Evolutionary conservation across 176 grass and related monocot genomes (phyloP).

Genomic region (Hsuehochloa calcarea): DNA sequence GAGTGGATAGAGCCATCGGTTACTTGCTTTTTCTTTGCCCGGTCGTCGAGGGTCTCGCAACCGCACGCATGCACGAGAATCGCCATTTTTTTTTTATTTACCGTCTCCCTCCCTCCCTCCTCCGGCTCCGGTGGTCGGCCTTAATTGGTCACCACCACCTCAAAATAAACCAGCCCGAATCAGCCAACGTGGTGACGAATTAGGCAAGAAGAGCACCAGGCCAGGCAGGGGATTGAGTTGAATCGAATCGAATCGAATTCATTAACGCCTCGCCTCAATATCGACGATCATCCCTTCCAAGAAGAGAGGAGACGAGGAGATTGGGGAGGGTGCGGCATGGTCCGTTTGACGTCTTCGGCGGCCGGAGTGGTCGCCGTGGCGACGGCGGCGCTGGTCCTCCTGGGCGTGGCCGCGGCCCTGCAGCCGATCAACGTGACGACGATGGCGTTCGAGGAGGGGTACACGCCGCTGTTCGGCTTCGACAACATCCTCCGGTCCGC

Average conservation of each 20-base stretch:
- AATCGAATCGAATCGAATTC: too few relatives aligned
- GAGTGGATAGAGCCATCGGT: not conserved
- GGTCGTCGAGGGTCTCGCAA: not conserved
- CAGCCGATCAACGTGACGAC: conserved; percentile 50
- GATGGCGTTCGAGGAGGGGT: conserved; percentile 59
- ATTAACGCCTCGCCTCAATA: too few relatives aligned
- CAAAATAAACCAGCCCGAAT: too few relatives aligned
- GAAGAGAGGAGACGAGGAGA: not conserved
- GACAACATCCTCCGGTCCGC: conserved; percentile 58
- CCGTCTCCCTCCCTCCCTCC: not conserved
- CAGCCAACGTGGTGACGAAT: not conserved
- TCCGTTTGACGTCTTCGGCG: not conserved
- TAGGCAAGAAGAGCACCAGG: not conserved
- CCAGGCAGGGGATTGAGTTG: not conserved
- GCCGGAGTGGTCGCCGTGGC: not conserved
- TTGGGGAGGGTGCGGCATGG: not conserved
- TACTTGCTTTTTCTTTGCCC: not conserved
- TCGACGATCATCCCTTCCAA: not conserved
- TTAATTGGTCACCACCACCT: not conserved
- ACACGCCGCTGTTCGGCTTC: conserved; percentile 62
- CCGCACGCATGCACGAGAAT: not conserved
- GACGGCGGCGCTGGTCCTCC: not conserved
- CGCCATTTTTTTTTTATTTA: not conserved
- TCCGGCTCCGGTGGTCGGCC: not conserved
- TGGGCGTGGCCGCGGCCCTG: not conserved